A percentile compares a stretch with the other conserved stretches of the same genome.
Conservation (phyloP, 2,329 filamentous ascomycete species). For the Orbilia quercus region DNA sequence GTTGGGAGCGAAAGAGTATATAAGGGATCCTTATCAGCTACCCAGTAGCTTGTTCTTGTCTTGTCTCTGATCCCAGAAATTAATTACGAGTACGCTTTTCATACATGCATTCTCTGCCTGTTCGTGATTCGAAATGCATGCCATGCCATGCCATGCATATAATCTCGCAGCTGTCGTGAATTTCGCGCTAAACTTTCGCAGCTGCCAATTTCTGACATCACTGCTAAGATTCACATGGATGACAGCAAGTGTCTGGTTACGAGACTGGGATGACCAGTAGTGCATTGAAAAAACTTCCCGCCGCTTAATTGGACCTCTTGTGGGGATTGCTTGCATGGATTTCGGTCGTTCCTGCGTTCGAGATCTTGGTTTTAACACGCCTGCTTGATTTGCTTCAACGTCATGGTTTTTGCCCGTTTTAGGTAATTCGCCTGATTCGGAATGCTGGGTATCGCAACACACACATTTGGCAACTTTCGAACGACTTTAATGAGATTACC, state of each 20-base stretch:
- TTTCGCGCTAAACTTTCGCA: neutral
- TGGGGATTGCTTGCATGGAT: too few relatives aligned
- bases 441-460: conserved; percentile 3
- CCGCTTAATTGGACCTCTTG: conserved; percentile 4
- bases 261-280: neutral
- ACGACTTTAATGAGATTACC: too few relatives aligned
- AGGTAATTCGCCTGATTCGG: conserved; percentile 12
- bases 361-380: conserved; percentile 4
- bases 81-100: too few relatives aligned
- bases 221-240: neutral
- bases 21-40: conserved; percentile 13
- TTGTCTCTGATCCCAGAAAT: neutral
- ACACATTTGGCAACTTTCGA: too few relatives aligned
- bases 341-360: neutral
- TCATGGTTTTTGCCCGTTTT: conserved; percentile 14
- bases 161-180: neutral
- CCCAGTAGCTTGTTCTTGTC: too few relatives aligned
- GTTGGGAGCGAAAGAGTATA: too few relatives aligned
- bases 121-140: too few relatives aligned
- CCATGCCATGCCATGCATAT: neutral
- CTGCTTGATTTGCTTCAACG: conserved; percentile 26
- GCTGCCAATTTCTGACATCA: conserved; percentile 19
- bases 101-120: too few relatives aligned
- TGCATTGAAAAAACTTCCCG: conserved; percentile 22
- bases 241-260: too few relatives aligned